Conservation (phyloP, 2,329 filamentous ascomycete genomes). For the Paraconiothyrium sp. region DNA sequence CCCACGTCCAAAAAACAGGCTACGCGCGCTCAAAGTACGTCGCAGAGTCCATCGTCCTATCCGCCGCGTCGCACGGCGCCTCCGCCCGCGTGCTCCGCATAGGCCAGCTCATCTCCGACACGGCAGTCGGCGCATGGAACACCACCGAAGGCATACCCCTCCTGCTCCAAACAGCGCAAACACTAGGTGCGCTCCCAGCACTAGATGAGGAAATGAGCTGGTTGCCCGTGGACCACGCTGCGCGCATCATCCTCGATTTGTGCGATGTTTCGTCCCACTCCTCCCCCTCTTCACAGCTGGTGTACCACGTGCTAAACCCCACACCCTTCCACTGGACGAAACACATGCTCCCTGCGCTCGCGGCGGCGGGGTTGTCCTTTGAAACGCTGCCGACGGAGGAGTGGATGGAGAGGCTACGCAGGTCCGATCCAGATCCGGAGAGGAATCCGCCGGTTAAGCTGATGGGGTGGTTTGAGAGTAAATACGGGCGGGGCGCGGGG, state of each 20-base stretch:
- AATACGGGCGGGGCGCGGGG: constrained; percentile 29
- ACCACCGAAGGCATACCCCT: constrained; percentile 61
- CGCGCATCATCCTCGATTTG: constrained; percentile 44
- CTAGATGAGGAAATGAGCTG: constrained; percentile 54
- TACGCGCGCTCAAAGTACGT: constrained; percentile 63
- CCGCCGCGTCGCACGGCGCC: constrained; percentile 26
- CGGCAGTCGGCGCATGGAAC: constrained; percentile 59
- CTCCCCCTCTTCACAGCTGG: too few relatives aligned
- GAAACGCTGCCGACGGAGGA: constrained; percentile 31
- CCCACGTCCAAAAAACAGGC: constrained; percentile 60
- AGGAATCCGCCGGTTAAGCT: constrained; percentile 42
- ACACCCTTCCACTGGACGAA: constrained; percentile 61
- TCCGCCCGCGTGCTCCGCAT: too few relatives aligned
- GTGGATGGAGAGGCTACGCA: constrained; percentile 38
- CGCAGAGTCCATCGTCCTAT: constrained; percentile 56
- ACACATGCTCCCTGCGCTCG: constrained; percentile 63
- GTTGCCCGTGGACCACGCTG: constrained; percentile 57
- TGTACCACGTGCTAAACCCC: constrained; percentile 65
- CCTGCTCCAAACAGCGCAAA: constrained; percentile 59
- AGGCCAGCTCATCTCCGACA: constrained; percentile 61
- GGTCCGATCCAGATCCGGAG: constrained; percentile 31
- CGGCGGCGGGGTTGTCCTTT: constrained; percentile 51
- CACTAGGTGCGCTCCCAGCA: constrained; percentile 57
- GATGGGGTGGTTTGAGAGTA: constrained; percentile 41
- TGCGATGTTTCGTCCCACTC: neutral